Evolutionary conservation across 495 filamentous ascomycete genomes (phyloP).

Genomic region (Lasiosphaeris hirsuta): DNA sequence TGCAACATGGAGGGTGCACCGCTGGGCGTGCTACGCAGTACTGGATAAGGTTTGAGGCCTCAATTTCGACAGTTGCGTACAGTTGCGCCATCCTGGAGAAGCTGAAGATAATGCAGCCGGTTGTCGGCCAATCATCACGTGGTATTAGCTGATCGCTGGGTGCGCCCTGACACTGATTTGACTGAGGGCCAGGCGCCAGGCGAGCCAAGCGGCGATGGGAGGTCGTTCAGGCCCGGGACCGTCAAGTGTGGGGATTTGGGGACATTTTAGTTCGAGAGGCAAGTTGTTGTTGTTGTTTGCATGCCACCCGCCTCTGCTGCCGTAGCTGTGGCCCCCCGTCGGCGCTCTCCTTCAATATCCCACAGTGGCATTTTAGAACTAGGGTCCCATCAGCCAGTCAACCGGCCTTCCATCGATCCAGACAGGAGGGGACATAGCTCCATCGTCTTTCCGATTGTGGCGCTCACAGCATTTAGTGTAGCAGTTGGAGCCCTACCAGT

Average conservation of each 20-base stretch:
- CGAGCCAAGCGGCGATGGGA: too few species aligned
- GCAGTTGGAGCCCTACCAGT: not conserved
- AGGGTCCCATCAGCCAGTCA: conserved; percentile 1
- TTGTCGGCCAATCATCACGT: conserved; percentile 8
- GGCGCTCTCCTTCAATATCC: not conserved
- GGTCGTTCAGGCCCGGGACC: too few species aligned
- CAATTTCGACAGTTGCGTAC: not conserved
- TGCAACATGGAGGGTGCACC: not conserved
- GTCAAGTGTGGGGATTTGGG: not conserved
- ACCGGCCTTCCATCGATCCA: not conserved
- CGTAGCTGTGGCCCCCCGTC: not conserved
- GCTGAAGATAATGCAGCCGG: conserved; percentile 11
- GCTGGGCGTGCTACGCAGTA: not conserved
- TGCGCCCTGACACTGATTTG: not conserved
- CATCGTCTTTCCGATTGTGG: not conserved
- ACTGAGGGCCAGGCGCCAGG: too few species aligned
- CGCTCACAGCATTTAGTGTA: not conserved
- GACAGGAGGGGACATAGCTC: conserved; percentile 3
- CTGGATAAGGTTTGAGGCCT: not conserved
- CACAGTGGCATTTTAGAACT: not conserved
- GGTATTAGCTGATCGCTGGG: not conserved
- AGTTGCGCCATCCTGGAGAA: not conserved
- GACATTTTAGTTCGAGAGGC: not conserved
- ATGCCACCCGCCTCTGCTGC: not conserved
- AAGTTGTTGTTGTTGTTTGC: conserved; percentile 4